Evolutionary conservation across 2,329 filamentous ascomycete species (phyloP), one percentile per base, ranked within the genome.

Genomic region (Neonectria neomacrospora): DNA sequence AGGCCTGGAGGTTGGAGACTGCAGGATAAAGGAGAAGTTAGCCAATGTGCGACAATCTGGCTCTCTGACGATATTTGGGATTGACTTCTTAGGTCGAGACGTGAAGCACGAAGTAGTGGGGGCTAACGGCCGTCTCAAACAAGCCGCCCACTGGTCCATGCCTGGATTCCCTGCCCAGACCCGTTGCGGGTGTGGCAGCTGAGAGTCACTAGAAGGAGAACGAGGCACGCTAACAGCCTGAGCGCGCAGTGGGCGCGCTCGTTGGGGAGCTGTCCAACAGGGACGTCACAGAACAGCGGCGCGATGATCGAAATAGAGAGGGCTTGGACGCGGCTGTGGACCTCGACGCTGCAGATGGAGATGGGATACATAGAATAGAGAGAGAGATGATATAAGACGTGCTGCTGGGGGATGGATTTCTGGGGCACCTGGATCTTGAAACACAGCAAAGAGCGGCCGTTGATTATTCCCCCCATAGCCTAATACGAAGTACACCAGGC

Each of bases 161-260:
- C 65, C 58, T 67, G 63, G 70, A 52, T 66, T 69, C 67, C 69
- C 59, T 71, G 69, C 18, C 58, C 59, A 61, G 51, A 39, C 54
- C 41, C 51, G 61, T 58, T 58, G 58, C 63, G 52, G 47, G 66
- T 48, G 55, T 62, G 37, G 44, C 56, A 66, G 63, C 62, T 67
- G 54, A 66, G 51, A 50, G 52, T 57, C n/a, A 30, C 48, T 58
- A 37, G 23, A 26, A 26, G 26, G 30, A 16, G 34, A 16, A 63
- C 34, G 45, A 63, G 60, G 26, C 32, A 48, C 50, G 50, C 60
- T 63, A 63, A 53, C 28, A 30, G 44, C 42, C 20, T 26, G 55
- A 41, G 54, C 42, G 44, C 34, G 47, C 32, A 12, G 44, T 34
- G 51, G 41, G 6, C 48, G 44, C 48, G 42, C 54, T 32, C 23